Evolutionary conservation across 805 yeast genomes (phyloP), one percentile per base, ranked within the genome.

Genomic region (Ogataea zsoltii): DNA sequence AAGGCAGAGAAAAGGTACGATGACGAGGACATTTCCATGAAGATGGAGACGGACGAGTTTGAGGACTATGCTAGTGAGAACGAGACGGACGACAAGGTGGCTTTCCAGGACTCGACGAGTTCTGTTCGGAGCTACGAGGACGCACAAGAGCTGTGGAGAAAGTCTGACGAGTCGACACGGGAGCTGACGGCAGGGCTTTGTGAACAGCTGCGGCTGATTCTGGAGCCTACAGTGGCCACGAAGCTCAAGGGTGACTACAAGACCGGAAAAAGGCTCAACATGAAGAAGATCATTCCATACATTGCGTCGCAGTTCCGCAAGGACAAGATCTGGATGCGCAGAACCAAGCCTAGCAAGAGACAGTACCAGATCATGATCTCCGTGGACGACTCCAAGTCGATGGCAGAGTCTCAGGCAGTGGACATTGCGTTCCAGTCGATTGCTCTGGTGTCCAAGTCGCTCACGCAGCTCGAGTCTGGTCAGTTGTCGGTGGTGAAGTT

Each of bases 331-430:
- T 94, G 99, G 99, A 77, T 94, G 69, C 81, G 97, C 63, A 81
- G 99, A 67, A 90, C 97, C 6, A 92, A 94, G 63, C 99, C 99
- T 45, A 87, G 96, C 55, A 94, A 94, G 72, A 83, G 99, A 60
- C 94, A 91, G 63, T 94, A 94, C 66, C 99, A 94, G 71, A 88
- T 94, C 51, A 88, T 95, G 97, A 86, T 94, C 54, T 91, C 99
- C 1, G 86, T 94, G 38, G 99, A 94, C 70, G 97, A 94, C 63
- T 94, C 99, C 25, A 90, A 88, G 65, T 92, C 98, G 1, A 94
- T 94, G 99, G 82, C 91, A 46, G 98, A 92, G 65, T 85, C 96
- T 18, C 82, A 85, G 54, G 83, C 95, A 30, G 92, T 89, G 14
- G 89, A 88, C 54, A 74, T 94, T 48, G 98, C 99, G 0, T 90